A percentile compares a stretch with the other conserved stretches of the same genome.
These are phyloP conservation scores for Phytophthora multivora DNA, from an alignment of 352 stramenopile genomes.

Conservation along the genomic window DNA sequence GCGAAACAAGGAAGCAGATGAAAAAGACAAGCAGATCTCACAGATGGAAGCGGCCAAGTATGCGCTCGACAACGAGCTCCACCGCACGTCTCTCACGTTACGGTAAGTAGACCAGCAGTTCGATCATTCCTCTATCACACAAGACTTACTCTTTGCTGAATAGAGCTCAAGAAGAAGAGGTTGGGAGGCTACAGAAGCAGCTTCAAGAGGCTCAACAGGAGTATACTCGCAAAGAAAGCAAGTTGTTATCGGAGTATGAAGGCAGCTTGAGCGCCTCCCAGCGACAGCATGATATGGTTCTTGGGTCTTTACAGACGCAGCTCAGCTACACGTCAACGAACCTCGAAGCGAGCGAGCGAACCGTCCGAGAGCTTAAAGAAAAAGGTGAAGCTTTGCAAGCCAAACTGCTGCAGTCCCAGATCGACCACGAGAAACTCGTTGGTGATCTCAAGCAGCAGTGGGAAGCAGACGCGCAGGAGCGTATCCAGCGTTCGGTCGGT, in stretches of 20 bases:
- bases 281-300: constrained; percentile 51
- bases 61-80: constrained; percentile 55
- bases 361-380: constrained; percentile 37
- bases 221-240: constrained; percentile 45
- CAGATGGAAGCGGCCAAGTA: constrained; percentile 74
- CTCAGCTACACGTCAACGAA: constrained; percentile 42
- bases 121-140: too few species aligned
- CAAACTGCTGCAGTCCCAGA: constrained; percentile 50
- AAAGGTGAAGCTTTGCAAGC: constrained; percentile 54
- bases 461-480: constrained; percentile 57
- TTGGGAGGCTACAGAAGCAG: constrained; percentile 58
- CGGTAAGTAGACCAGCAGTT: constrained; percentile 28
- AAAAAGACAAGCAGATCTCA: constrained; percentile 61
- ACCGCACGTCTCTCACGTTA: constrained; percentile 45
- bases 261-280: constrained; percentile 30
- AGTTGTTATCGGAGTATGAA: constrained; percentile 43
- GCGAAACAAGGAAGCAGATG: constrained; percentile 43
- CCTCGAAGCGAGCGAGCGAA: constrained; percentile 42
- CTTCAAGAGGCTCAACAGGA: constrained; percentile 53
- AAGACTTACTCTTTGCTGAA: neutral
- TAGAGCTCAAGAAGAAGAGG: constrained; percentile 60
- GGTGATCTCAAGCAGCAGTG: constrained; percentile 56
- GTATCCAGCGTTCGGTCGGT: constrained; percentile 57
- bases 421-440: constrained; percentile 60
- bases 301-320: constrained; percentile 50